Evolutionary conservation across 371 early-diverging fungal genomes (phyloP).

Genomic region (Lichtheimia corymbifera): DNA sequence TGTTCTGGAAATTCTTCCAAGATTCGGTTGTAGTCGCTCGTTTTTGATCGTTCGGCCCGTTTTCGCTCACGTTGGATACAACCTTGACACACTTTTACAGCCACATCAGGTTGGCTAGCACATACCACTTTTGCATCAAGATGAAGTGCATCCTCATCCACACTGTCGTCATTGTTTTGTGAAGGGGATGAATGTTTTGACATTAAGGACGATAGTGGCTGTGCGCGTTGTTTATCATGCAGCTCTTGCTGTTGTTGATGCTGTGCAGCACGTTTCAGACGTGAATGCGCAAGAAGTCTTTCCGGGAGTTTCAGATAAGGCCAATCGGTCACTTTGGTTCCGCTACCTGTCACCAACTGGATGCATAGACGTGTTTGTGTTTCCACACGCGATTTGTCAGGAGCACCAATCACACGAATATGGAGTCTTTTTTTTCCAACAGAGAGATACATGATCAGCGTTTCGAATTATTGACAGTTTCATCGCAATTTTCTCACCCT

Average conservation of each 20-base stretch:
- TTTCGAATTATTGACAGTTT: constrained; percentile 4
- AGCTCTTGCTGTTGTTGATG: not conserved
- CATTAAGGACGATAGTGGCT: too few relatives aligned
- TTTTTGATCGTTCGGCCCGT: constrained; percentile 46
- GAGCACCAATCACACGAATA: constrained; percentile 70
- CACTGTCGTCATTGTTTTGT: constrained; percentile 5
- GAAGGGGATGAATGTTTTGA: constrained; percentile 13
- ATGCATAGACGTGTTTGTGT: constrained; percentile 85
- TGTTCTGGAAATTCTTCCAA: constrained; percentile 29
- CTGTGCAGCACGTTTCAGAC: constrained; percentile 30
- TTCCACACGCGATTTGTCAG: constrained; percentile 87
- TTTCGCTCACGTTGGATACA: constrained; percentile 83
- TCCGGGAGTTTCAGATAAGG: constrained; percentile 75
- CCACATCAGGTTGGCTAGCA: constrained; percentile 71
- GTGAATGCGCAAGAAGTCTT: constrained; percentile 64
- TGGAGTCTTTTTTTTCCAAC: constrained; percentile 28
- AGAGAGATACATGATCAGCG: not conserved
- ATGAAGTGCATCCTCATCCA: constrained; percentile 33
- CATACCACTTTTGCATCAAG: constrained; percentile 82
- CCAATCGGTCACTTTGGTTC: constrained; percentile 69
- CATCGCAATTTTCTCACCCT: not conserved
- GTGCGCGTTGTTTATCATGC: too few relatives aligned
- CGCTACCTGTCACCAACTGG: constrained; percentile 62
- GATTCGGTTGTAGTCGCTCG: not conserved
- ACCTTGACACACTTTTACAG: constrained; percentile 76